These are phyloP conservation scores for Amaranthus cruentus DNA, from an alignment of 148 eudicot genomes.

Conservation along the genomic window DNA sequence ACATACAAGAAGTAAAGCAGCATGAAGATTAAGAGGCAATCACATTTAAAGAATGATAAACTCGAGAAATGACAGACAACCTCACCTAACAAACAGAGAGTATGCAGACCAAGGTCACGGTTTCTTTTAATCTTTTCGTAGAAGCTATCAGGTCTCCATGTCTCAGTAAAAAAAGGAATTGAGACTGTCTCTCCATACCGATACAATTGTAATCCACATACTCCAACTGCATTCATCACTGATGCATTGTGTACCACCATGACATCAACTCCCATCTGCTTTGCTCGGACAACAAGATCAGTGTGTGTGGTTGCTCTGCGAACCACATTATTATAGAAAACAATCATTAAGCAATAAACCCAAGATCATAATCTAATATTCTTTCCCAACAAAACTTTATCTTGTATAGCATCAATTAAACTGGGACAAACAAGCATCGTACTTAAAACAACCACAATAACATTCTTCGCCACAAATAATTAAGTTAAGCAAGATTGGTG, in stretches of 20 bases:
- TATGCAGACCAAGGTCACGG: constrained; percentile 69
- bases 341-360: not conserved
- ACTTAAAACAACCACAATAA: not conserved
- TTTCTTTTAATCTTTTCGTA: constrained; percentile 81
- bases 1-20: not conserved
- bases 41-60: not conserved
- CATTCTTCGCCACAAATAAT: not conserved
- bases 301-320: constrained; percentile 88
- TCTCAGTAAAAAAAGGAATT: constrained; percentile 87
- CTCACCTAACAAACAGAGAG: constrained; percentile 88
- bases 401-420: too few species aligned
- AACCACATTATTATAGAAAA: constrained; percentile 7
- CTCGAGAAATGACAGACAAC: not conserved
- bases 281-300: constrained; percentile 92
- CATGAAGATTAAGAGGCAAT: not conserved
- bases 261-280: constrained; percentile 66
- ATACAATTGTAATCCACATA: constrained; percentile 88
- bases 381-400: not conserved
- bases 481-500: not conserved
- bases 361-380: too few species aligned
- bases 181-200: constrained; percentile 95
- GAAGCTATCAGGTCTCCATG: constrained; percentile 94
- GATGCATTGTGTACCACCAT: constrained; percentile 89
- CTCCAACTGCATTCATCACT: constrained; percentile 85
- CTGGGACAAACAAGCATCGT: not conserved